A percentile compares a stretch with the other conserved stretches of the same genome.
Evolutionary conservation across 768 basidiomycete species (phyloP).

Genomic region (Brasilioporus rufonigricans): DNA sequence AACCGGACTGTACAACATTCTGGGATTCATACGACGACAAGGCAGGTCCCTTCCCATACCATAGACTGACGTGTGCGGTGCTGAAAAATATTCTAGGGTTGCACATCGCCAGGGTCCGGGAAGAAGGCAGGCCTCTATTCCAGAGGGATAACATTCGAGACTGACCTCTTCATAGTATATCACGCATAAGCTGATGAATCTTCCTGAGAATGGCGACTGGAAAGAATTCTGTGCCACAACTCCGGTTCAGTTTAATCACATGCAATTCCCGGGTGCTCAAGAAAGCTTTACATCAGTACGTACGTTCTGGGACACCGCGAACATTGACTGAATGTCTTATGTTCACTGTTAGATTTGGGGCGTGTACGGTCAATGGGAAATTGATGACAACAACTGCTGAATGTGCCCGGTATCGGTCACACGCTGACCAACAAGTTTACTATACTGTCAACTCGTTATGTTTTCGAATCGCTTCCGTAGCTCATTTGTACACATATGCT

Average conservation of each 20-base stretch:
- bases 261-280: conserved; percentile 22
- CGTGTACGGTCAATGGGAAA: conserved; percentile 17
- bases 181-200: conserved; percentile 25
- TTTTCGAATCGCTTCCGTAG: not conserved
- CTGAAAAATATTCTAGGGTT: conserved; percentile 18
- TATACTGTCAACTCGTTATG: not conserved
- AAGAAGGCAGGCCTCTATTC: conserved; percentile 12
- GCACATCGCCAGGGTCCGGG: conserved; percentile 21
- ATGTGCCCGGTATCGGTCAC: not conserved
- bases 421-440: not conserved
- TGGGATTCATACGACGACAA: conserved; percentile 28
- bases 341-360: conserved; percentile 7
- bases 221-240: conserved; percentile 35
- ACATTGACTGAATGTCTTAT: not conserved
- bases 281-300: conserved; percentile 16
- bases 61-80: not conserved
- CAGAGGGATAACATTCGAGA: not conserved
- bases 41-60: conserved; percentile 6
- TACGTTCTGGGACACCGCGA: not conserved
- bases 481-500: too few species aligned
- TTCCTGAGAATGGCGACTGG: conserved; percentile 29
- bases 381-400: not conserved
- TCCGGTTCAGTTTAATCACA: conserved; percentile 21
- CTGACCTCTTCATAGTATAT: conserved; percentile 21
- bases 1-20: conserved; percentile 27